These are phyloP conservation scores for Megacollybia platyphylla DNA, from an alignment of 1,284 basidiomycete genomes.

Conservation along the genomic window DNA sequence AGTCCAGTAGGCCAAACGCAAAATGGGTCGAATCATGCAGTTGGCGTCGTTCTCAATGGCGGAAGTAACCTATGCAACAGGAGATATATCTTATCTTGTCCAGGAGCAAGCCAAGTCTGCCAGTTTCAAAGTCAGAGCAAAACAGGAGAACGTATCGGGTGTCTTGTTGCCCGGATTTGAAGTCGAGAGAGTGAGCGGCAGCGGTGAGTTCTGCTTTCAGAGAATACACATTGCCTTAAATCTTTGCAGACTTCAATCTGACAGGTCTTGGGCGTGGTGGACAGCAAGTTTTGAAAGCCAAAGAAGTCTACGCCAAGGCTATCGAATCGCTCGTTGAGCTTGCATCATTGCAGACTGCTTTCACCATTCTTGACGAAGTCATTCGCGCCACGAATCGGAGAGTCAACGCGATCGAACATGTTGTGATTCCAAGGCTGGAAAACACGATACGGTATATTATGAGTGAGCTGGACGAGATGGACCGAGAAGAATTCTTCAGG, in stretches of 20 bases:
- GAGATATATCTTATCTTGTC: slow-evolving; percentile 93
- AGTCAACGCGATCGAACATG: slow-evolving; percentile 98
- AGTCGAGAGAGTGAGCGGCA: slow-evolving; percentile 71
- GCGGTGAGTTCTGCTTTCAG: slow-evolving; percentile 36
- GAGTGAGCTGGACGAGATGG: slow-evolving; percentile 94
- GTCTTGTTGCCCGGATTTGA: slow-evolving; percentile 97
- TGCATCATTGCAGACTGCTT: slow-evolving; percentile 94
- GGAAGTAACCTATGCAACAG: slow-evolving; percentile 95
- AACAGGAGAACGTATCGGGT: slow-evolving; percentile 97
- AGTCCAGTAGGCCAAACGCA: slow-evolving; percentile 74
- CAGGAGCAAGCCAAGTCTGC: slow-evolving; percentile 89
- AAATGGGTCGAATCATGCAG: slow-evolving; percentile 99
- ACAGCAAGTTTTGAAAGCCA: slow-evolving; percentile 87
- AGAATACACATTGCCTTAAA: slow-evolving; percentile 1
- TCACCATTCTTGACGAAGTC: slow-evolving; percentile 97
- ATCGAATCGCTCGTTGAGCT: slow-evolving; percentile 95
- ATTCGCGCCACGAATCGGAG: slow-evolving; percentile 97
- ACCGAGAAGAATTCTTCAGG: slow-evolving; percentile 96
- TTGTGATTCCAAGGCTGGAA: slow-evolving; percentile 91
- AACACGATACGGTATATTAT: slow-evolving; percentile 97
- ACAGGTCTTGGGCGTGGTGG: slow-evolving; percentile 97
- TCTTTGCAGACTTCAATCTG: slow-evolving; percentile 79
- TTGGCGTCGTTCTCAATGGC: slow-evolving; percentile 97
- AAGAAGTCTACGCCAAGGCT: slow-evolving; percentile 95
- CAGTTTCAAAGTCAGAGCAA: slow-evolving; percentile 86